phyloP scores from a whole-genome alignment of 2,329 filamentous ascomycete genomes.

The Paecilomyces variotii region DNA sequence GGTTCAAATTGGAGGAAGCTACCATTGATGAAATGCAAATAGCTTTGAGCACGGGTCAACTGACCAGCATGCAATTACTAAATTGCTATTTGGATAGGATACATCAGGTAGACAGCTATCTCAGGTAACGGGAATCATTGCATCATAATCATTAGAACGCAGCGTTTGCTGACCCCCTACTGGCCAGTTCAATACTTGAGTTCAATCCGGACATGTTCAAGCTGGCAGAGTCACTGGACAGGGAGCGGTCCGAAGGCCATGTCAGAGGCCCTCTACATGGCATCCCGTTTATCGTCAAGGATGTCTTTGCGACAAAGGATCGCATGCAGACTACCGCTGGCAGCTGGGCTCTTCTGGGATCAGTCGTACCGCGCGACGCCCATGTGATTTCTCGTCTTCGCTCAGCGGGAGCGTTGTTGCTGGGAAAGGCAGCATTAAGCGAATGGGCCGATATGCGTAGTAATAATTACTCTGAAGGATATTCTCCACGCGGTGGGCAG shows the following conservation, averaged over 20 bases:
- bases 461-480: conserved; percentile 61
- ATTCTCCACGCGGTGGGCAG: conserved; percentile 57
- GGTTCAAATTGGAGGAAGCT: conserved; percentile 58
- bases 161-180: background rate
- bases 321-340: conserved; percentile 68
- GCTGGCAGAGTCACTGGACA: conserved; percentile 55
- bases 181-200: conserved; percentile 45
- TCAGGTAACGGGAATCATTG: conserved; percentile 43
- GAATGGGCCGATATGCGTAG: conserved; percentile 70
- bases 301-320: conserved; percentile 59
- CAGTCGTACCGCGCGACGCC: conserved; percentile 60
- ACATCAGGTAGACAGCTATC: conserved; percentile 56
- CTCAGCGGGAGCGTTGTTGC: conserved; percentile 57
- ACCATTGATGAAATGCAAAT: conserved; percentile 60
- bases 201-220: conserved; percentile 58
- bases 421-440: conserved; percentile 63
- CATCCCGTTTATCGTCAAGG: conserved; percentile 68
- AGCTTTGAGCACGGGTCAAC: conserved; percentile 45
- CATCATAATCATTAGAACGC: background rate
- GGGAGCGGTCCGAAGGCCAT: conserved; percentile 49
- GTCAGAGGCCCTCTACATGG: conserved; percentile 63
- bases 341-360: conserved; percentile 58
- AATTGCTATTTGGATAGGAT: conserved; percentile 56
- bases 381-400: conserved; percentile 55
- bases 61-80: conserved; percentile 53